A percentile compares a stretch with the other conserved stretches of the same genome.
Evolutionary conservation across 768 basidiomycete species (phyloP).

Genomic region (Termitomyces sp.): DNA sequence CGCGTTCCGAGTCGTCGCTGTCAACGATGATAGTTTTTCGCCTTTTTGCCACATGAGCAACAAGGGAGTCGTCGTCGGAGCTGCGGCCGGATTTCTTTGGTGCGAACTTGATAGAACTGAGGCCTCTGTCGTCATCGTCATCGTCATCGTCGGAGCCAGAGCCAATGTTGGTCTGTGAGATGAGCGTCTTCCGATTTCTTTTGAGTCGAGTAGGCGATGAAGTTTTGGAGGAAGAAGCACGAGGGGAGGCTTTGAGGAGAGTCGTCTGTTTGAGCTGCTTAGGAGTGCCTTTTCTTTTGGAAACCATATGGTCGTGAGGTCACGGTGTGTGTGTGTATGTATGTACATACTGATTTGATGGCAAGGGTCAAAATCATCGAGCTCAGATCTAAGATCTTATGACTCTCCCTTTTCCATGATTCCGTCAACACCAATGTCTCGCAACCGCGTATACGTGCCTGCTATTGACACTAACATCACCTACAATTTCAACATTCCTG

Average conservation of each 20-base stretch:
- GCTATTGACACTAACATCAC: constrained; percentile 5
- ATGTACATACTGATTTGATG: too few species aligned
- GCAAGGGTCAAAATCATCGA: too few species aligned
- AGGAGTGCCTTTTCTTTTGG: constrained; percentile 12
- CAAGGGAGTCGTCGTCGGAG: not conserved
- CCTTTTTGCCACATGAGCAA: constrained; percentile 3
- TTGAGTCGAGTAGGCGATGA: constrained; percentile 1
- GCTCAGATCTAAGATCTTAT: too few species aligned
- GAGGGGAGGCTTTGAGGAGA: constrained; percentile 26
- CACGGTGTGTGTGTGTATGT: not conserved
- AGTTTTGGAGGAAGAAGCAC: constrained; percentile 8
- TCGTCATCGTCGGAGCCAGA: constrained; percentile 13
- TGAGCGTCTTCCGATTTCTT: constrained; percentile 8
- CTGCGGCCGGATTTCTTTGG: constrained; percentile 16
- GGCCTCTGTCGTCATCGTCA: constrained; percentile 21
- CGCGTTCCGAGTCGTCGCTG: constrained; percentile 9
- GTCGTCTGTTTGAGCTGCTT: constrained; percentile 37
- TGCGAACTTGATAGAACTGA: constrained; percentile 48
- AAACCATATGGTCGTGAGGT: constrained; percentile 10
- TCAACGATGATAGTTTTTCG: constrained; percentile 10
- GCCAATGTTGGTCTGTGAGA: constrained; percentile 1
- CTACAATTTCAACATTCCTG: constrained; percentile 3
- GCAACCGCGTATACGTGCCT: constrained; percentile 3
- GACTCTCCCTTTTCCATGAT: not conserved
- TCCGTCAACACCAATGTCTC: constrained; percentile 4